Evolutionary conservation across 1,284 basidiomycete species (phyloP), one percentile per base, ranked within the genome.

Genomic region (Coniferiporia sulphurascens): DNA sequence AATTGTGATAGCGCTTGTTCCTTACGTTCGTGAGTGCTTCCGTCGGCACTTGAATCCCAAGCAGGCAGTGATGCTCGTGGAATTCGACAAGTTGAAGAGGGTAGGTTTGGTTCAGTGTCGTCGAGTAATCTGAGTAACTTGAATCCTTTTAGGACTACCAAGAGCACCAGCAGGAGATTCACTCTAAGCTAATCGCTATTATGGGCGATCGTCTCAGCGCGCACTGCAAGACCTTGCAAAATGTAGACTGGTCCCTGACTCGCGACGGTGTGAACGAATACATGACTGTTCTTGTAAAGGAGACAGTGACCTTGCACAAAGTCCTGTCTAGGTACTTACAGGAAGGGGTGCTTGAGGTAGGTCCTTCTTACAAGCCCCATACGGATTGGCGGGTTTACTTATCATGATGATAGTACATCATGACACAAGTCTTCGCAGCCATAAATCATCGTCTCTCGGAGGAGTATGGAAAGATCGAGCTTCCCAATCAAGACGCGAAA

Each of bases 91-190:
- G 77, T 82, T 99, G 60, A 98, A 95, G 75, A 82, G 96, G 74
- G 91, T 91, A 65, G 64, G 87, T 77, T 41, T 15, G 36, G 61
- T 21, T 36, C 22, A 55, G 59, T 57, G 55, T 51, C 22, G 46
- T 13, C 32, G 27, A 15, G 38, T 9, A 51, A 21, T 35, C n/a
- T 34, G 17, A n/a, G 27, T 27, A 35, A 12, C 10, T 17, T 19
- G 44, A 49, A 43, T 9, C 52, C 21, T 58, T 27, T 19, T 49
- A 93, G 89, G 97, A 99, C 73, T 98, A 92, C 71, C 95, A 98
- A 80, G 96, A 99, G 72, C 96, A 99, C 74, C 97, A 99, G 75
- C 93, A 95, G 71, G 97, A 99, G 77, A 98, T 99, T 56, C 95
- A 99, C 72, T 84, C 93, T 58, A 99, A 99, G 76, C 81, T 99